Conservation (phyloP, 2,329 filamentous ascomycete species). For the Fusarium sp. region DNA sequence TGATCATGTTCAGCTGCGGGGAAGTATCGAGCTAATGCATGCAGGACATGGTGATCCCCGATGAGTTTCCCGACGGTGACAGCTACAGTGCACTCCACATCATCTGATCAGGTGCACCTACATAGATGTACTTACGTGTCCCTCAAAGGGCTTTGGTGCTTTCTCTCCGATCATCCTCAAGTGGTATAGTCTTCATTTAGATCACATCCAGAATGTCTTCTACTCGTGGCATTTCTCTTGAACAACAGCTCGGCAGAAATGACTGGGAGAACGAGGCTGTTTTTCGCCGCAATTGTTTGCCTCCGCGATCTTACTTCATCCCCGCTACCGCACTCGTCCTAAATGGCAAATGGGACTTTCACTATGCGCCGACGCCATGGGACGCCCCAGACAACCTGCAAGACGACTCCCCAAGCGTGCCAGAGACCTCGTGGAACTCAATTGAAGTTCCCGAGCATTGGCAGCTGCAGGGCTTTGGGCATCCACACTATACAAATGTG, state of each 20-base stretch:
- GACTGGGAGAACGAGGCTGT: neutral
- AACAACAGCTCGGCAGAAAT: neutral
- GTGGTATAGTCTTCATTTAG: neutral
- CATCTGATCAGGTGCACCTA: neutral
- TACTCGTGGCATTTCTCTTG: neutral
- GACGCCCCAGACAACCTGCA: neutral
- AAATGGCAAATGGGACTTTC: conserved; percentile 1
- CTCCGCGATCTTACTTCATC: neutral
- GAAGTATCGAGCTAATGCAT: neutral
- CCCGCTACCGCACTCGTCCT: neutral
- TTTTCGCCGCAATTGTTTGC: neutral
- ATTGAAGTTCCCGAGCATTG: neutral
- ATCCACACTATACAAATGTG: neutral
- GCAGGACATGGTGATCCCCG: neutral
- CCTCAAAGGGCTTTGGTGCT: neutral
- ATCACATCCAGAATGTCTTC: neutral
- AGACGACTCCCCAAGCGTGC: neutral
- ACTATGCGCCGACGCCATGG: neutral
- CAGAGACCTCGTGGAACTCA: neutral
- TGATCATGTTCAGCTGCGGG: neutral
- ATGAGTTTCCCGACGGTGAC: neutral
- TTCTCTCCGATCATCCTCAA: neutral
- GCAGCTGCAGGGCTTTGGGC: neutral
- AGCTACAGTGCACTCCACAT: neutral
- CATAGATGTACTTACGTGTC: neutral